Evolutionary conservation across 768 basidiomycete genomes (phyloP), one percentile per base, ranked within the genome.

Genomic region (Russula sp.): DNA sequence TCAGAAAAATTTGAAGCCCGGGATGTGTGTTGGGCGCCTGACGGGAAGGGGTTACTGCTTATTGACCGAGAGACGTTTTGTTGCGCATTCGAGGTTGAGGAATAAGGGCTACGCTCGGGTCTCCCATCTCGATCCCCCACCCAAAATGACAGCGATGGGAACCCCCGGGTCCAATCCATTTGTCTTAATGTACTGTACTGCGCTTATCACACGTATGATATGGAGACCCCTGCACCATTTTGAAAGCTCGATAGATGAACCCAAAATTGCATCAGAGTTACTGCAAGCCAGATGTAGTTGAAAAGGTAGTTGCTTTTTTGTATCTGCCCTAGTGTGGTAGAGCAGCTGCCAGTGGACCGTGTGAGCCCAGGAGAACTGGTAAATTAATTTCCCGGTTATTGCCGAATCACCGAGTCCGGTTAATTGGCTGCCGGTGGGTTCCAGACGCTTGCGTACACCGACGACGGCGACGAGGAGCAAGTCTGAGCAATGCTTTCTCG

Each of bases 11-110:
- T 95, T 67, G 82, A 86, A 59, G 80, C 85, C 3, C 79, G 79
- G 59, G 87, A 91, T 66, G 67, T 91, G 5, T 79, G 74, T 47
- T 97, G 92, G 91, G 83, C 90, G 13, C 89, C 90, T 4, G 93
- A 97, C 70, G 94, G 94, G 3, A 88, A 89, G 65, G 89, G 89
- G 0, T 73, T 95, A 58, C 76, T 88, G 2, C 71, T 96, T 54
- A 60, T 93, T 60, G 91, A 90, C 68, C 88, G 82, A 69, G 84
- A 88, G 39, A 82, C 81, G 47, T 96, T 94, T 70, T 95, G 93
- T 71, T 63, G 67, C 53, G 67, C 65, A 1, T 68, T 68, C 35
- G 67, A 68, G 9, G 67, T 66, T 32, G 67, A 68, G 34, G 62
- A 59, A 57, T 59, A 49, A 62, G 9, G 47, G 42, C 11, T 1